Conservation (phyloP, 495 filamentous ascomycete species). For the Talaromyces wortmannii region DNA sequence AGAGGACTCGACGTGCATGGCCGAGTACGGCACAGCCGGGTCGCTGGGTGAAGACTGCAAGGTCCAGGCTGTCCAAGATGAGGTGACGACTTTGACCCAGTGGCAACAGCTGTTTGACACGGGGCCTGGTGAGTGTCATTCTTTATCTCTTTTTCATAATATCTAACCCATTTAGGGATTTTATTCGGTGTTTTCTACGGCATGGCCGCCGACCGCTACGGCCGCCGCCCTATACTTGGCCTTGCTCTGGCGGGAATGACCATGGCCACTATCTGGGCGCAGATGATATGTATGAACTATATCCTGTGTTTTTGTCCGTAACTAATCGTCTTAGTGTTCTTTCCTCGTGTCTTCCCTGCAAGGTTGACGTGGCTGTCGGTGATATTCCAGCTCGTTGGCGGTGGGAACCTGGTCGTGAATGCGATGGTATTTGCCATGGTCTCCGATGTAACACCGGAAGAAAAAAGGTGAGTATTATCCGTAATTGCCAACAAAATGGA, state of each 20-base stretch:
- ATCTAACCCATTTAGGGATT: background rate
- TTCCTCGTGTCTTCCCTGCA: slow-evolving; percentile 11
- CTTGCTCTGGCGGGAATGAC: slow-evolving; percentile 53
- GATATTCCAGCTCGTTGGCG: slow-evolving; percentile 20
- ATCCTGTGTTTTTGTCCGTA: background rate
- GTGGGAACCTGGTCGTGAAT: slow-evolving; percentile 17
- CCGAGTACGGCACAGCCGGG: background rate
- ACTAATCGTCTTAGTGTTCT: background rate
- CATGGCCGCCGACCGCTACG: slow-evolving; percentile 54
- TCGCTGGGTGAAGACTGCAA: slow-evolving; percentile 3
- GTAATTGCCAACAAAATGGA: background rate
- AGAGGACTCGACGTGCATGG: background rate
- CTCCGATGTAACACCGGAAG: slow-evolving; percentile 22
- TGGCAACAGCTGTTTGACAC: slow-evolving; percentile 5
- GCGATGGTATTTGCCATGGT: slow-evolving; percentile 22
- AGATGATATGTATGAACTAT: slow-evolving; percentile 1
- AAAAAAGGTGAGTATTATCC: slow-evolving; percentile 19
- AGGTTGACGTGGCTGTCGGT: slow-evolving; percentile 25
- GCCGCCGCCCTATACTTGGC: slow-evolving; percentile 61
- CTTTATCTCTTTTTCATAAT: background rate
- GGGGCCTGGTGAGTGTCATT: background rate
- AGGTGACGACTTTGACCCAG: background rate
- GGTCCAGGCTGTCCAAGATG: slow-evolving; percentile 1
- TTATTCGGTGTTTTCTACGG: slow-evolving; percentile 47
- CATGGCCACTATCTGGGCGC: slow-evolving; percentile 18